These are phyloP conservation scores for Argentina anserina DNA, from an alignment of 306 rosid genomes.

Conservation along the genomic window DNA sequence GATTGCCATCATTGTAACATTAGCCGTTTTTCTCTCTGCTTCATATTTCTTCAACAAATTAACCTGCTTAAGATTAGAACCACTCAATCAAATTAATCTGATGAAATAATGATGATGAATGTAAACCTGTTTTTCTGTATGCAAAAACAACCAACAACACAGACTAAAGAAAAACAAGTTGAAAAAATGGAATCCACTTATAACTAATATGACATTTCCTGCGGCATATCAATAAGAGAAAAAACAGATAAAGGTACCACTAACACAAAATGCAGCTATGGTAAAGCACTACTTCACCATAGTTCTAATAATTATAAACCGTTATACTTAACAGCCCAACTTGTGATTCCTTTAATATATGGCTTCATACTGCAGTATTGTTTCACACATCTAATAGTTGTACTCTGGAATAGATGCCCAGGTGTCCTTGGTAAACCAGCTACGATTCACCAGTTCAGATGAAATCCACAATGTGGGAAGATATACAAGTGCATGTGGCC, in stretches of 20 bases:
- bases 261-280: neutral
- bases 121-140: neutral
- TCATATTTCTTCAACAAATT: slow-evolving; percentile 70
- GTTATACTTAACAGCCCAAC: neutral
- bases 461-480: neutral
- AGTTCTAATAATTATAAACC: neutral
- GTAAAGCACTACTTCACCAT: neutral
- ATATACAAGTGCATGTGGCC: neutral
- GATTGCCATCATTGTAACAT: slow-evolving; percentile 76
- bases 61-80: slow-evolving; percentile 42
- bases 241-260: neutral
- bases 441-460: no score
- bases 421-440: no score
- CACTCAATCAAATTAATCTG: neutral
- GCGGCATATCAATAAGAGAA: neutral
- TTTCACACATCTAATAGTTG: neutral
- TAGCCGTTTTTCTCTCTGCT: slow-evolving; percentile 65
- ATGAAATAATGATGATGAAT: neutral
- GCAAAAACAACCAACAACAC: neutral
- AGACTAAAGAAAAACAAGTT: neutral
- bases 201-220: neutral
- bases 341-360: neutral
- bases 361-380: neutral
- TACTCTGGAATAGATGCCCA: no score
- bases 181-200: neutral